phyloP scores from a whole-genome alignment of 2,329 filamentous ascomycete genomes.

The Clarireedia hainanense region DNA sequence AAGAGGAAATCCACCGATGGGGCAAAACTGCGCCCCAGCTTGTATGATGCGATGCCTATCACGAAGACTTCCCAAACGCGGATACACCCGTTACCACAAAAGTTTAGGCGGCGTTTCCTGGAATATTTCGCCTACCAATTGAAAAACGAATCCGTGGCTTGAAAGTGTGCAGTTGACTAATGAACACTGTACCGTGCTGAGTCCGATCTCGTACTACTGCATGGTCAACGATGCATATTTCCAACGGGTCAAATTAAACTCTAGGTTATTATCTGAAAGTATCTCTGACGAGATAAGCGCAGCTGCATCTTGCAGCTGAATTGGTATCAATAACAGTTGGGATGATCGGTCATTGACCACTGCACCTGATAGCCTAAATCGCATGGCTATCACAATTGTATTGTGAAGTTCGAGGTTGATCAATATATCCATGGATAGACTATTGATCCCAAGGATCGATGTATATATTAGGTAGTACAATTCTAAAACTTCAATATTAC shows the following conservation, averaged over 20 bases:
- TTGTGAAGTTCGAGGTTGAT: neutral
- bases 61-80: conserved; percentile 3
- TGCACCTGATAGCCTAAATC: neutral
- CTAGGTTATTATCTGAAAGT: neutral
- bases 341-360: neutral
- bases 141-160: neutral
- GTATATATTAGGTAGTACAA: conserved; percentile 7
- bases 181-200: neutral
- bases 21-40: conserved; percentile 5
- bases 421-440: conserved; percentile 3
- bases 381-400: neutral
- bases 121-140: neutral
- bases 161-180: neutral
- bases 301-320: neutral
- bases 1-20: conserved; percentile 1
- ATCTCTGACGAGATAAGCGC: neutral
- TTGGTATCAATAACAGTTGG: neutral
- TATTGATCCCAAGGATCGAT: conserved; percentile 9
- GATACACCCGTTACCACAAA: conserved; percentile 8
- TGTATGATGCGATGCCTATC: conserved; percentile 1
- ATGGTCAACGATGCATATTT: neutral
- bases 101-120: conserved; percentile 1
- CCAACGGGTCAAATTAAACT: neutral
- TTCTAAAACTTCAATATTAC: conserved; percentile 11
- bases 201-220: conserved; percentile 4